Percentiles rank a stretch among this genome's conserved stretches.
These are phyloP conservation scores for Nakazawaea ishiwadae DNA, from an alignment of 805 yeast species.

Conservation along the genomic window DNA sequence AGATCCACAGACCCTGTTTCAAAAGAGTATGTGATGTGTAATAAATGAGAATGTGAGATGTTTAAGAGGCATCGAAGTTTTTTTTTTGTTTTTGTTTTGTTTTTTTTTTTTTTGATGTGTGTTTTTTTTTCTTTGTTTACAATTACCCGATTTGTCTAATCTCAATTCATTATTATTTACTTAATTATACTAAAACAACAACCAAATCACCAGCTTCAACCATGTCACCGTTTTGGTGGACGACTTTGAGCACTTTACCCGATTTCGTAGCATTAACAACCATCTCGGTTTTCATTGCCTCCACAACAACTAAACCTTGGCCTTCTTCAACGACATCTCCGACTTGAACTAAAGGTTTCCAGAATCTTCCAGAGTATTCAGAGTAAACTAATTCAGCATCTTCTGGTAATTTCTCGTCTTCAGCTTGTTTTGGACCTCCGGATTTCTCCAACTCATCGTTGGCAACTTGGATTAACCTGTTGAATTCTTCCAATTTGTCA, in stretches of 20 bases:
- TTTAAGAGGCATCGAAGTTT: neutral
- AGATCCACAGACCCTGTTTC: too few species aligned
- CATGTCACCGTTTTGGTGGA: slow-evolving; percentile 89
- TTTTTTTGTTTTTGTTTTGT: neutral
- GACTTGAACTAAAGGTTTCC: slow-evolving; percentile 82
- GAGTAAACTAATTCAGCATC: slow-evolving; percentile 83
- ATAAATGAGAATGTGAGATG: neutral
- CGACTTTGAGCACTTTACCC: slow-evolving; percentile 69
- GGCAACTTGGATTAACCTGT: slow-evolving; percentile 73
- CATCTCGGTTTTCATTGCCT: slow-evolving; percentile 99
- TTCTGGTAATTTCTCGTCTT: slow-evolving; percentile 62
- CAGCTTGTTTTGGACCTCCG: slow-evolving; percentile 40
- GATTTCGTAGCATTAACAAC: slow-evolving; percentile 64
- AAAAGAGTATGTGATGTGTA: neutral
- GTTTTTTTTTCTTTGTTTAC: slow-evolving; percentile 1
- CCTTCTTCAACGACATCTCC: slow-evolving; percentile 74
- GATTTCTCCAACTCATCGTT: slow-evolving; percentile 65
- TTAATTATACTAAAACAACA: slow-evolving; percentile 60
- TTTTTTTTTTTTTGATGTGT: slow-evolving; percentile 1
- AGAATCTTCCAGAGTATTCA: slow-evolving; percentile 94
- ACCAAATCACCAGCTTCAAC: slow-evolving; percentile 96
- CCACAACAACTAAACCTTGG: slow-evolving; percentile 82
- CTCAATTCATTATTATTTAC: neutral
- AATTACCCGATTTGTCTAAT: neutral
- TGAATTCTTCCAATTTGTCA: slow-evolving; percentile 82